Conservation (phyloP, 1,139 yeast species). For the Lodderomyces parapsilosis region DNA sequence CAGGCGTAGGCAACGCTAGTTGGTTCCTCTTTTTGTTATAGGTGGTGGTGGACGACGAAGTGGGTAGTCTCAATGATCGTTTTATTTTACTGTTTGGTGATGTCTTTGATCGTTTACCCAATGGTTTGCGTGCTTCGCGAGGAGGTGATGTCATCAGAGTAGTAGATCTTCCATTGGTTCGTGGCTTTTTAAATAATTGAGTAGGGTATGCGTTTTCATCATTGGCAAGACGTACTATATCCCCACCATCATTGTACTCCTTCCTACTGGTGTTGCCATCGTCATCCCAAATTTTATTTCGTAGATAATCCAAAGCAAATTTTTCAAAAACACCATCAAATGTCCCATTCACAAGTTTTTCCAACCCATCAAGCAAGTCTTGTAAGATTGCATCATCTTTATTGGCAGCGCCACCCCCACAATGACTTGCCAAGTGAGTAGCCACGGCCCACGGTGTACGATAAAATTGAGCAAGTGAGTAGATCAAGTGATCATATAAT, state of each 20-base stretch:
- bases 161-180: not conserved
- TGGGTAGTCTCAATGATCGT: constrained; percentile 16
- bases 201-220: constrained; percentile 1
- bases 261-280: too few relatives aligned
- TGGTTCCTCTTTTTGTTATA: not conserved
- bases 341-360: constrained; percentile 35
- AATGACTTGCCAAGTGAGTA: constrained; percentile 1
- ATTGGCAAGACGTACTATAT: not conserved
- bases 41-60: not conserved
- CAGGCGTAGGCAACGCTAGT: constrained; percentile 4
- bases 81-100: constrained; percentile 23
- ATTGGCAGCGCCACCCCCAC: not conserved
- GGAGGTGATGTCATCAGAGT: constrained; percentile 5
- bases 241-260: too few relatives aligned
- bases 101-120: constrained; percentile 24
- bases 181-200: not conserved
- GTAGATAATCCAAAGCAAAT: constrained; percentile 30
- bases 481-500: constrained; percentile 40
- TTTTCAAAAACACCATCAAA: constrained; percentile 36
- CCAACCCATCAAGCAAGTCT: constrained; percentile 20
- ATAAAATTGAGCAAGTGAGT: constrained; percentile 26
- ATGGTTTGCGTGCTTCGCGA: constrained; percentile 7
- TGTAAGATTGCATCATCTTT: constrained; percentile 3
- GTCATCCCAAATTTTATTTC: constrained; percentile 17
- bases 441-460: constrained; percentile 15